phyloP scores from a whole-genome alignment of 768 basidiomycete genomes.

The Epithele typhae region DNA sequence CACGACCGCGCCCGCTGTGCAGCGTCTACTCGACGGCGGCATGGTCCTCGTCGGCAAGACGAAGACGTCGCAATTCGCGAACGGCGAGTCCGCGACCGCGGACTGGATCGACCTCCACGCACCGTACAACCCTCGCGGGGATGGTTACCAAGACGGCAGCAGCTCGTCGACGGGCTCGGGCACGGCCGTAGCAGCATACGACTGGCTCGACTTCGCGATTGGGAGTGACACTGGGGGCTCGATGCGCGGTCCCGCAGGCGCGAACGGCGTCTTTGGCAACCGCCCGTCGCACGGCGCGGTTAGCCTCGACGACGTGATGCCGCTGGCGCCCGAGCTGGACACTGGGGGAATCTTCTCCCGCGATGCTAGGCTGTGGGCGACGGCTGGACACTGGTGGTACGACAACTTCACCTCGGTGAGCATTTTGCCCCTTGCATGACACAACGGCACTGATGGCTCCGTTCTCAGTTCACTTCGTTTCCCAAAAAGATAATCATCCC shows the following conservation, averaged over 20 bases:
- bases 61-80: conserved; percentile 50
- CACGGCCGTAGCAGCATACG: conserved; percentile 22
- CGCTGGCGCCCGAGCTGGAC: conserved; percentile 25
- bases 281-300: conserved; percentile 27
- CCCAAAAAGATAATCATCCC: conserved; percentile 27
- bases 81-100: conserved; percentile 33
- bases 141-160: conserved; percentile 29
- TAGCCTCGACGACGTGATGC: conserved; percentile 26
- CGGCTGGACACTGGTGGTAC: conserved; percentile 27
- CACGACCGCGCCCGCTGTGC: conserved; percentile 37
- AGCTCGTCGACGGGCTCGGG: conserved; percentile 27
- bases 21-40: conserved; percentile 43
- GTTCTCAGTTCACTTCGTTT: conserved; percentile 20
- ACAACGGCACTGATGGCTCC: not conserved
- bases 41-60: conserved; percentile 51
- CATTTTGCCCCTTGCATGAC: not conserved
- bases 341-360: conserved; percentile 26
- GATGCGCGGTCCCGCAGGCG: conserved; percentile 28
- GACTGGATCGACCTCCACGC: conserved; percentile 30
- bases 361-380: conserved; percentile 24
- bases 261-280: conserved; percentile 26
- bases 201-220: conserved; percentile 26
- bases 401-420: conserved; percentile 22
- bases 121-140: conserved; percentile 29
- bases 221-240: conserved; percentile 30